Percentiles rank a stretch among this genome's conserved stretches.
Conservation (phyloP, 164 flowering plant species). For the Protea cynaroides region DNA sequence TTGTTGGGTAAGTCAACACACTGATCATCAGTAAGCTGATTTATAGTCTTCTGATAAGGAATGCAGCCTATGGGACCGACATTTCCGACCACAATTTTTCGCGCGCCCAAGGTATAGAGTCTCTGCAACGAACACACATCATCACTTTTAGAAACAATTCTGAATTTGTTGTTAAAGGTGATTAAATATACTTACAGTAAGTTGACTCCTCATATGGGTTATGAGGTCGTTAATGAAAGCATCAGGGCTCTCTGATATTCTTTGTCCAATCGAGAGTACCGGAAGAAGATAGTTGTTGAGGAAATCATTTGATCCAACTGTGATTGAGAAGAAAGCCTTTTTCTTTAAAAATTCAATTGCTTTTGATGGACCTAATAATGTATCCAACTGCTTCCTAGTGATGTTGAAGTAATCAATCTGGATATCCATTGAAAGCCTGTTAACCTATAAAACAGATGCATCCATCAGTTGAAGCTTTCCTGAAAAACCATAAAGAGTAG, state of each 20-base stretch:
- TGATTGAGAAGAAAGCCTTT: conserved; percentile 80
- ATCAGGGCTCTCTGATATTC: conserved; percentile 60
- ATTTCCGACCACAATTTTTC: conserved; percentile 76
- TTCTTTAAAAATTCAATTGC: conserved; percentile 63
- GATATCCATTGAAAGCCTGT: conserved; percentile 78
- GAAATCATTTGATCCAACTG: conserved; percentile 86
- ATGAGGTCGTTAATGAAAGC: conserved; percentile 62
- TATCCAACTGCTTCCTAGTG: conserved; percentile 62
- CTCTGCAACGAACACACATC: conserved; percentile 39
- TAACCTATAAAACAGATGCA: conserved; percentile 36
- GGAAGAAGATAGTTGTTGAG: conserved; percentile 92
- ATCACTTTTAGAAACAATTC: too few relatives aligned
- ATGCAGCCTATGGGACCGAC: conserved; percentile 96
- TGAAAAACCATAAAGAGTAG: neutral
- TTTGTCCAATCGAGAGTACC: conserved; percentile 63
- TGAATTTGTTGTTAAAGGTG: too few relatives aligned
- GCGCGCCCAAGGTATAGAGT: conserved; percentile 71
- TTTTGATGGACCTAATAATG: conserved; percentile 51
- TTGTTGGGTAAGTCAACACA: conserved; percentile 78
- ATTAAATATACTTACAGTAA: conserved; percentile 41
- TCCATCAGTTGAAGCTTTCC: neutral
- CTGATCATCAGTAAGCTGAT: conserved; percentile 42
- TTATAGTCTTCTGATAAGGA: conserved; percentile 87
- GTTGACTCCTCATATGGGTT: conserved; percentile 53
- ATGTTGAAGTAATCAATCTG: conserved; percentile 87